These are phyloP conservation scores for Microbotryomycetes sp. DNA, from an alignment of 1,284 basidiomycete genomes.

Conservation along the genomic window DNA sequence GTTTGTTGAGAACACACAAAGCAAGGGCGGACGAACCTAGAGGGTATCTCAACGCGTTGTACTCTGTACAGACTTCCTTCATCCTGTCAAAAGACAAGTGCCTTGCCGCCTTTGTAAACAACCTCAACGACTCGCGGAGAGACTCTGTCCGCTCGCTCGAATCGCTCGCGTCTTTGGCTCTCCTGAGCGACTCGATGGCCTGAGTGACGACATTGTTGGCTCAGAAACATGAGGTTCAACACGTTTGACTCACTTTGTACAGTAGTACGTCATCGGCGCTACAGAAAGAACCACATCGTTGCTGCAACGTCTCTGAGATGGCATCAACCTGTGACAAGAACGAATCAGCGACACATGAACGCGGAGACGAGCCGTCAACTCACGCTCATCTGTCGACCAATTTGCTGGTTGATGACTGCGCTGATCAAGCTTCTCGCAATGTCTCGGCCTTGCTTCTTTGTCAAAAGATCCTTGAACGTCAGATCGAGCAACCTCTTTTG, in stretches of 20 bases:
- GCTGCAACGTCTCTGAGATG: constrained; percentile 87
- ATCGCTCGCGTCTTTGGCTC: constrained; percentile 74
- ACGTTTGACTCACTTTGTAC: constrained; percentile 63
- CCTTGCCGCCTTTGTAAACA: constrained; percentile 80
- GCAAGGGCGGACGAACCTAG: constrained; percentile 51
- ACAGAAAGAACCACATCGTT: constrained; percentile 93
- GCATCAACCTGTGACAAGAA: constrained; percentile 71
- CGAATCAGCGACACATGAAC: not conserved
- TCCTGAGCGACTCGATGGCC: constrained; percentile 88
- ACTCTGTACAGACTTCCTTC: constrained; percentile 75
- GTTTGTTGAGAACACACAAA: constrained; percentile 6
- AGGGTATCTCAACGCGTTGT: constrained; percentile 71
- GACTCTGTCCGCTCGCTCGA: constrained; percentile 62
- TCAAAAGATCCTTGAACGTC: constrained; percentile 79
- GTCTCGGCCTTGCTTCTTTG: constrained; percentile 68
- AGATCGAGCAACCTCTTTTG: constrained; percentile 60
- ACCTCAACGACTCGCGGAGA: constrained; percentile 69
- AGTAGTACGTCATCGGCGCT: constrained; percentile 96
- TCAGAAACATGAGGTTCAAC: not conserved
- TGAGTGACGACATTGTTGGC: constrained; percentile 37
- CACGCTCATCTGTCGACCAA: constrained; percentile 89
- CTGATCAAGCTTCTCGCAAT: constrained; percentile 84
- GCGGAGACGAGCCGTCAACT: too few species aligned
- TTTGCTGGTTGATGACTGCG: constrained; percentile 94
- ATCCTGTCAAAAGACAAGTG: constrained; percentile 79